Conservation (phyloP, 202 grass and related monocot genomes). For the Cymbopogon flexuosus region DNA sequence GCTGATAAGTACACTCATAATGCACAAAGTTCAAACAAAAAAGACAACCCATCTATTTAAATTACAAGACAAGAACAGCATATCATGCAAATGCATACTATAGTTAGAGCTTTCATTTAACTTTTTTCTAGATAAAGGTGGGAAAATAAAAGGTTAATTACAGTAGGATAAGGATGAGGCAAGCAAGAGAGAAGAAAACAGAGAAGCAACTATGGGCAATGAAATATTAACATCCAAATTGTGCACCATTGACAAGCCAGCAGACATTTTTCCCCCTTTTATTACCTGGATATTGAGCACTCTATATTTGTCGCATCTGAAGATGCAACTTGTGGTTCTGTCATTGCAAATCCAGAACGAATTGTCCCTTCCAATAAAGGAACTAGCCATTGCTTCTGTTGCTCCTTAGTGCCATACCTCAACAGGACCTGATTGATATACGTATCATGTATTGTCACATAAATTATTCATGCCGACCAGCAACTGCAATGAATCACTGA, state of each 20-base stretch:
- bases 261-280: neutral
- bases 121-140: neutral
- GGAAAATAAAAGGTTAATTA: neutral
- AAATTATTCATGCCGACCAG: neutral
- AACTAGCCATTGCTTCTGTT: slow-evolving; percentile 77
- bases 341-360: slow-evolving; percentile 96
- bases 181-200: neutral
- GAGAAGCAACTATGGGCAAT: neutral
- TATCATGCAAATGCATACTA: neutral
- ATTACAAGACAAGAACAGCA: neutral
- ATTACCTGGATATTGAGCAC: slow-evolving; percentile 82
- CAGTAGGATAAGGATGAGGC: neutral
- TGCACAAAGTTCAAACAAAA: neutral
- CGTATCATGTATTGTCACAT: neutral
- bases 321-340: slow-evolving; percentile 95
- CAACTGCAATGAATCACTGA: neutral
- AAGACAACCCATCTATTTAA: neutral
- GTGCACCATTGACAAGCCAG: neutral
- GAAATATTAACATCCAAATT: slow-evolving; percentile 2
- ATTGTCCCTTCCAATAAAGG: slow-evolving; percentile 85
- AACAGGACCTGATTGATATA: slow-evolving; percentile 62
- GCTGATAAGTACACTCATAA: neutral
- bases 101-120: neutral
- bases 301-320: slow-evolving; percentile 99
- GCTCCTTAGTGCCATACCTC: slow-evolving; percentile 93